phyloP scores from a whole-genome alignment of 192 early-diverging fungal genomes.

The Coemansia sp. region DNA sequence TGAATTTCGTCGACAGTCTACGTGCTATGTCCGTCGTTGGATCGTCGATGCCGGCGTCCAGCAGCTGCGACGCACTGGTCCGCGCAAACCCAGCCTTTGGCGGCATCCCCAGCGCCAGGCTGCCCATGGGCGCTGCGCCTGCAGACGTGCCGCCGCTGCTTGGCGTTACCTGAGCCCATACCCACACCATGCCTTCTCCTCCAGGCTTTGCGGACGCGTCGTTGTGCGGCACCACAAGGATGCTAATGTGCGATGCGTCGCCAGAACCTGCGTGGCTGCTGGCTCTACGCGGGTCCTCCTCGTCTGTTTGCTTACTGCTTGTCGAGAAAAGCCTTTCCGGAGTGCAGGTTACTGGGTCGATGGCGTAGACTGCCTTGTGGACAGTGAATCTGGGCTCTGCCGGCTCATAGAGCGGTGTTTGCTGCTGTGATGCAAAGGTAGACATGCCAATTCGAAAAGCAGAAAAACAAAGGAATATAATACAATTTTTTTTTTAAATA shows the following conservation, averaged over 20 bases:
- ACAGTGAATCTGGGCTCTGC: conserved; percentile 34
- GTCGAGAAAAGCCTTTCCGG: conserved; percentile 16
- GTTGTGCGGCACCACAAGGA: conserved; percentile 35
- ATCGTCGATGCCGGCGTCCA: conserved; percentile 33
- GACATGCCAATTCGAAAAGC: not conserved
- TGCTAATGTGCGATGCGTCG: conserved; percentile 33
- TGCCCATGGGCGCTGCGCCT: conserved; percentile 17
- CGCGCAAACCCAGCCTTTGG: conserved; percentile 10
- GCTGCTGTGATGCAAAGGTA: not conserved
- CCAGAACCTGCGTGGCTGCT: conserved; percentile 4
- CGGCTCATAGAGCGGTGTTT: conserved; percentile 9
- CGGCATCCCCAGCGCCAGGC: conserved; percentile 45
- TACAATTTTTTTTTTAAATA: not conserved
- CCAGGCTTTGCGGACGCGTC: not conserved
- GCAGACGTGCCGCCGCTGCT: conserved; percentile 1
- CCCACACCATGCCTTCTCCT: conserved; percentile 44
- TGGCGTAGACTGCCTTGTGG: conserved; percentile 31
- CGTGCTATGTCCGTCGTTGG: conserved; percentile 38
- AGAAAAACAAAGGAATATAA: not conserved
- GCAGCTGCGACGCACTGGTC: conserved; percentile 33
- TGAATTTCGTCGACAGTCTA: conserved; percentile 35
- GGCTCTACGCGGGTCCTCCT: not conserved
- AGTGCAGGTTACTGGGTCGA: conserved; percentile 24
- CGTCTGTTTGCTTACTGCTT: not conserved
- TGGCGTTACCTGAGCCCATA: conserved; percentile 43